Base-by-base conservation (phyloP, 495 filamentous ascomycete species). In the Aspergillus conjunctus region DNA sequence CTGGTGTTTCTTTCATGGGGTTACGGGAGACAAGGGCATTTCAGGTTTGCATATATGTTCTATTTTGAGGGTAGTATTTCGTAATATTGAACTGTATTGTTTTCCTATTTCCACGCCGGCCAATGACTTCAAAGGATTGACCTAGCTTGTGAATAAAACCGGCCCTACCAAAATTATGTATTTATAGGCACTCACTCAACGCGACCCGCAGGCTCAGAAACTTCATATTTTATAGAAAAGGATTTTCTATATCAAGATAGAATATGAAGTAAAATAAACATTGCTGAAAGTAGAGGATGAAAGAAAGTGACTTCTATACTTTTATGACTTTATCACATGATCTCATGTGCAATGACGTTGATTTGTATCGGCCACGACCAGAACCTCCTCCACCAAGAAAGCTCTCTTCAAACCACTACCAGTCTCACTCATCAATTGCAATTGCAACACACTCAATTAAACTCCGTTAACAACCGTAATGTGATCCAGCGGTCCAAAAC, bases 321-420 rank as follows among this genome's bases (percentile, higher is more conserved):
- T 8, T 5, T n/a, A n/a, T 1, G 39, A 48, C n/a, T 10, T 12
- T 34, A 57, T 62, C 60, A 62, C 60, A 62, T 62, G 60, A 62
- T 51, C 45, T 22, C 21, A 44, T 52, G 11, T 44, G 10, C 14
- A 45, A 48, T 60, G 57, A 59, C 57, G 49, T 59, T 51, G 48
- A 32, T 45, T 46, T 34, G 12, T 45, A 53, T 46, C 37, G 32
- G 15, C 49, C 26, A 51, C 26, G 3, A 51, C 8, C 26, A 48
- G 6, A 37, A 32, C 26, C 8, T 22, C 31, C 12, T 32, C 18
- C 26, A 1, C n/a, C 49, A 53, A 18, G 21, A 32, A 54, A 51
- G 9, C 33, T 39, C 32, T 9, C 30, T 51, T 32, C 10, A 18
- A 37, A 34, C 7, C 20, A 14, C 53, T 5, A 37, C 30, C 32